Evolutionary conservation across 768 basidiomycete genomes (phyloP).

Genomic region (Boletus sensibilis): DNA sequence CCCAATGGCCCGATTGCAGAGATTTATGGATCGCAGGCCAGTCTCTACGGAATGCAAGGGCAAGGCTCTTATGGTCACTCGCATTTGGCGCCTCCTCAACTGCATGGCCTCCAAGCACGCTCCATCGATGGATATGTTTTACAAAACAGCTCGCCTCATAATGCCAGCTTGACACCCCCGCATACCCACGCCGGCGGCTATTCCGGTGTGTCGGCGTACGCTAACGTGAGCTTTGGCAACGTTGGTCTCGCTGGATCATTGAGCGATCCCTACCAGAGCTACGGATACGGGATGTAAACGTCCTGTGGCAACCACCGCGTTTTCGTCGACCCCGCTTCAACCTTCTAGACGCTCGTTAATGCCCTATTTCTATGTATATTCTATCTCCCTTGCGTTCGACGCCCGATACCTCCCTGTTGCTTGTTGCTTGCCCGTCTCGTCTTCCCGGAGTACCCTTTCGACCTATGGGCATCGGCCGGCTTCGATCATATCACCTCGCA

Average conservation of each 20-base stretch:
- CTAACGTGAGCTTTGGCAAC: constrained; percentile 53
- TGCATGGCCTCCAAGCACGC: constrained; percentile 65
- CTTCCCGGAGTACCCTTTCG: constrained; percentile 34
- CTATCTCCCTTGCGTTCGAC: constrained; percentile 35
- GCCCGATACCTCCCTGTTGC: constrained; percentile 33
- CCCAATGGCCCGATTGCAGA: constrained; percentile 58
- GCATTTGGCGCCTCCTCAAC: constrained; percentile 47
- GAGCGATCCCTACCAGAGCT: constrained; percentile 77
- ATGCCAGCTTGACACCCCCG: constrained; percentile 57
- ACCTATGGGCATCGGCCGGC: constrained; percentile 36
- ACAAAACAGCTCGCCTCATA: constrained; percentile 69
- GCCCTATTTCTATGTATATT: constrained; percentile 39
- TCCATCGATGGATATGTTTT: constrained; percentile 81
- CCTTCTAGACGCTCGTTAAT: constrained; percentile 30
- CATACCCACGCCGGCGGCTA: constrained; percentile 56
- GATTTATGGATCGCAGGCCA: constrained; percentile 61
- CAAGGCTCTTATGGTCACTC: constrained; percentile 59
- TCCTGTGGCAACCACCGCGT: constrained; percentile 28
- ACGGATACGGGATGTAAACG: constrained; percentile 78
- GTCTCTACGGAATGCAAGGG: constrained; percentile 58
- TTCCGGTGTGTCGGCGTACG: constrained; percentile 51
- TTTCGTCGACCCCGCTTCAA: constrained; percentile 12
- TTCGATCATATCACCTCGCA: constrained; percentile 52
- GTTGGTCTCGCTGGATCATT: constrained; percentile 51
- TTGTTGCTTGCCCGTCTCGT: constrained; percentile 40